Evolutionary conservation across 164 flowering plant species (phyloP).

Genomic region (Buxus sempervirens): DNA sequence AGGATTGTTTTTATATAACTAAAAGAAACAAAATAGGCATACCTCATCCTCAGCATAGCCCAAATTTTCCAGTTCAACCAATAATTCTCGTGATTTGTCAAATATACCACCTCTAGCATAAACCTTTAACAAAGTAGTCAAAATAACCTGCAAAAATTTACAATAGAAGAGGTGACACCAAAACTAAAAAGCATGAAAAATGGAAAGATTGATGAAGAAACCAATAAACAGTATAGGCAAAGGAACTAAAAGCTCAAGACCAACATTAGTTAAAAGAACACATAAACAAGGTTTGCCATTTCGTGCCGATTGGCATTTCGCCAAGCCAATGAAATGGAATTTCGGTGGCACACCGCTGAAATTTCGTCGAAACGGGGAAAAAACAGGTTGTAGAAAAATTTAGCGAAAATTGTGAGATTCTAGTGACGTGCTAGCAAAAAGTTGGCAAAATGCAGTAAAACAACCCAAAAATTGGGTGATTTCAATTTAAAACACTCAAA

Average conservation of each 20-base stretch:
- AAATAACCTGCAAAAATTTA: slow-evolving; percentile 58
- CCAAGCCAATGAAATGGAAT: no score
- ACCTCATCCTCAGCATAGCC: slow-evolving; percentile 90
- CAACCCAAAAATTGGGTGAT: no score
- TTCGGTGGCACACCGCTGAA: no score
- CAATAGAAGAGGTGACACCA: slow-evolving; percentile 4
- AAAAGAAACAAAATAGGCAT: background rate
- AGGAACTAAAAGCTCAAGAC: background rate
- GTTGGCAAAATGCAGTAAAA: no score
- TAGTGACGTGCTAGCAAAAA: no score
- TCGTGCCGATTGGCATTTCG: no score
- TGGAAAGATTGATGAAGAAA: background rate
- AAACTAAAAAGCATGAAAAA: background rate
- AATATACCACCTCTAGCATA: slow-evolving; percentile 84
- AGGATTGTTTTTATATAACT: background rate
- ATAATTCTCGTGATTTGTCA: slow-evolving; percentile 65
- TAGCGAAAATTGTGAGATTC: no score
- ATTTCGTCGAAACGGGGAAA: no score
- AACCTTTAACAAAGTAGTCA: slow-evolving; percentile 82
- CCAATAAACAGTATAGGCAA: background rate
- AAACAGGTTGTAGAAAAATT: no score
- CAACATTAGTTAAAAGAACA: no score
- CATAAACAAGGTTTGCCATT: no score
- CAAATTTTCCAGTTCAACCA: slow-evolving; percentile 57
- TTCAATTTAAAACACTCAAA: no score